Evolutionary conservation across 345 rosid genomes (phyloP), one percentile per base, ranked within the genome.

Genomic region (Murraya koenigii): DNA sequence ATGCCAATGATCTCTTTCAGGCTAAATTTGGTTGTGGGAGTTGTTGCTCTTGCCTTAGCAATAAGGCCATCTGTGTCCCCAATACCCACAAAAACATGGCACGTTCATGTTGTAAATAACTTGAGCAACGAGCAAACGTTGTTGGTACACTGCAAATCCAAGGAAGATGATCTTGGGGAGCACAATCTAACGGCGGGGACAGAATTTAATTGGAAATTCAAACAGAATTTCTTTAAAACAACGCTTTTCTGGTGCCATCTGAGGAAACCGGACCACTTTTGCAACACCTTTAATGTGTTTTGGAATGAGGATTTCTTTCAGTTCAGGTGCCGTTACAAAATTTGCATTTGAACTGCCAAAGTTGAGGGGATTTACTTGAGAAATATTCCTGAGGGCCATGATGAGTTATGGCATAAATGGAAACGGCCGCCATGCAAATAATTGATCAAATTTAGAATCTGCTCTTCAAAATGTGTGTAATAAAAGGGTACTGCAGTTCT

Each of bases 141-240:
- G 30, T 13, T 5, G 10, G 32, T 72, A 15, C 35, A 38, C 23
- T 72, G 75, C 52, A 58, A 72, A 56, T 72, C 75, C 1, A 36
- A 28, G 19, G 66, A 72, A 15, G 33, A 72, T 23, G 75, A 72
- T 72, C 75, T 72, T 8, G 75, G 75, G 7, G 1, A 56, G 22
- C 65, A 58, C 74, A 70, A 70, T 10, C 61, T 70, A 6, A 19
- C 39, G 26, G 7, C 39, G 3, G 74, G 74, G 74, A 11, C 41
- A 8, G 38, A 70, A 19, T 52, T 32, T 32, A 19, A 25, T 52
- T 52, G 61, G 61, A 70, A 54, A 22, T 52, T 70, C 60, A 70
- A 32, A 14, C 3, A 7, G 23, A 6, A 28, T 2, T 49, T 49
- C 61, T 52, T 70, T 19, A 6, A 52, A 17, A 70, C 17, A 30